phyloP scores from a whole-genome alignment of 2,329 filamentous ascomycete species.

The Alternaria consortialis region DNA sequence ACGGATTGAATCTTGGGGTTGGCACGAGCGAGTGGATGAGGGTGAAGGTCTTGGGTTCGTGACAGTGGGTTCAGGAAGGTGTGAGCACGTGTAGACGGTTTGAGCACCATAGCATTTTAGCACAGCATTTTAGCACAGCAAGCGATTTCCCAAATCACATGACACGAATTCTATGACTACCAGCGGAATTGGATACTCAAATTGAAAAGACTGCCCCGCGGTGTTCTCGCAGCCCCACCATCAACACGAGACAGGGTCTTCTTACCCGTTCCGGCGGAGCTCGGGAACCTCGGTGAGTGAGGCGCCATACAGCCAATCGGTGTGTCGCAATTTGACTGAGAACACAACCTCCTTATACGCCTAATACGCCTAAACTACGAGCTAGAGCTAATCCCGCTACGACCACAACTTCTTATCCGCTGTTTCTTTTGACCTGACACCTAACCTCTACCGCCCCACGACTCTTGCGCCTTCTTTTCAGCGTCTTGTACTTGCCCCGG shows the following conservation, averaged over 20 bases:
- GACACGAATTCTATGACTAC: background rate
- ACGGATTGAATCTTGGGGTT: slow-evolving; percentile 81
- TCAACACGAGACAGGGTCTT: slow-evolving; percentile 18
- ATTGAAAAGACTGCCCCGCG: slow-evolving; percentile 10
- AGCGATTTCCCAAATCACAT: background rate
- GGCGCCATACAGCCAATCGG: slow-evolving; percentile 24
- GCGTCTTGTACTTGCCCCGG: background rate
- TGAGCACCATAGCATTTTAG: background rate
- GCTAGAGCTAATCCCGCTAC: slow-evolving; percentile 22
- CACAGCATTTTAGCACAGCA: background rate
- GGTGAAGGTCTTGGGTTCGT: slow-evolving; percentile 69
- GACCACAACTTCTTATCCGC: slow-evolving; percentile 24
- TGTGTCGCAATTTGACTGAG: slow-evolving; percentile 23
- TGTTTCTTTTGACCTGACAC: slow-evolving; percentile 10
- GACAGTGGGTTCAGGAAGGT: background rate
- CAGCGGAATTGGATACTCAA: slow-evolving; percentile 18
- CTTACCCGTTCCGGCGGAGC: slow-evolving; percentile 24
- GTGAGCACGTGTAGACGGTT: background rate
- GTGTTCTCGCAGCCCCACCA: slow-evolving; percentile 10
- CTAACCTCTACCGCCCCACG: slow-evolving; percentile 13
- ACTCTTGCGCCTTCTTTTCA: slow-evolving; percentile 1
- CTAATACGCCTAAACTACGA: slow-evolving; percentile 14
- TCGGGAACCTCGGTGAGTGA: slow-evolving; percentile 16
- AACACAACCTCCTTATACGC: slow-evolving; percentile 8
- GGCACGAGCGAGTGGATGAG: slow-evolving; percentile 92